Conservation (phyloP, 805 yeast species). For the Candida coquimbonensis region DNA sequence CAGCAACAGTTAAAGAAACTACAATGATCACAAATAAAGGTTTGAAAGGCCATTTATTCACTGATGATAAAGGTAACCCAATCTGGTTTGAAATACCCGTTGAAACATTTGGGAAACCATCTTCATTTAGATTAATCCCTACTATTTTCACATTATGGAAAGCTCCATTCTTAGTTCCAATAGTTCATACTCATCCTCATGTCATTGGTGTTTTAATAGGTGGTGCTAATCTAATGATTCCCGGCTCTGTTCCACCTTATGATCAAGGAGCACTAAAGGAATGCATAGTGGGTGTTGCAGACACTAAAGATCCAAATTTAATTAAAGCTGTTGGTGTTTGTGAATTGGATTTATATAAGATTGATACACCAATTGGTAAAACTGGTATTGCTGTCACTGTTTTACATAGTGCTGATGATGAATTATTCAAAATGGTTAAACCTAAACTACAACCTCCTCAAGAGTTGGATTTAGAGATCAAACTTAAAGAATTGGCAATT, state of each 20-base stretch:
- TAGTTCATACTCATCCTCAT: slow-evolving; percentile 61
- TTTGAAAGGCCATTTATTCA: slow-evolving; percentile 55
- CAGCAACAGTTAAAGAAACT: slow-evolving; percentile 45
- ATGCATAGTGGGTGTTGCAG: slow-evolving; percentile 64
- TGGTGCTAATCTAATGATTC: slow-evolving; percentile 80
- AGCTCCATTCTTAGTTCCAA: slow-evolving; percentile 58
- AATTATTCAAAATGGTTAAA: slow-evolving; percentile 46
- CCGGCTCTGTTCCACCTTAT: slow-evolving; percentile 58
- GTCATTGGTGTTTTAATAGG: slow-evolving; percentile 64
- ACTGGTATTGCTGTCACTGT: slow-evolving; percentile 76
- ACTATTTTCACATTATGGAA: slow-evolving; percentile 70
- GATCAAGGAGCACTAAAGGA: slow-evolving; percentile 44
- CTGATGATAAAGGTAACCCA: slow-evolving; percentile 59
- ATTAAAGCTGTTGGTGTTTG: slow-evolving; percentile 70
- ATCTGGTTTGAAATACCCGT: slow-evolving; percentile 64
- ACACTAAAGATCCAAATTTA: slow-evolving; percentile 50
- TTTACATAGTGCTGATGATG: slow-evolving; percentile 64
- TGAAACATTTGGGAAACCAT: slow-evolving; percentile 15
- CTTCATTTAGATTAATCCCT: slow-evolving; percentile 41
- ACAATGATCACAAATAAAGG: slow-evolving; percentile 49
- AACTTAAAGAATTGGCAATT: slow-evolving; percentile 15
- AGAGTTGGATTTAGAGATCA: slow-evolving; percentile 23
- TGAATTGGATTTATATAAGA: slow-evolving; percentile 36
- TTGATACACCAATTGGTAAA: slow-evolving; percentile 46
- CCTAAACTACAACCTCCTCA: slow-evolving; percentile 37